Conservation (phyloP, 2,329 filamentous ascomycete genomes). For the Colletotrichum echinochloae region DNA sequence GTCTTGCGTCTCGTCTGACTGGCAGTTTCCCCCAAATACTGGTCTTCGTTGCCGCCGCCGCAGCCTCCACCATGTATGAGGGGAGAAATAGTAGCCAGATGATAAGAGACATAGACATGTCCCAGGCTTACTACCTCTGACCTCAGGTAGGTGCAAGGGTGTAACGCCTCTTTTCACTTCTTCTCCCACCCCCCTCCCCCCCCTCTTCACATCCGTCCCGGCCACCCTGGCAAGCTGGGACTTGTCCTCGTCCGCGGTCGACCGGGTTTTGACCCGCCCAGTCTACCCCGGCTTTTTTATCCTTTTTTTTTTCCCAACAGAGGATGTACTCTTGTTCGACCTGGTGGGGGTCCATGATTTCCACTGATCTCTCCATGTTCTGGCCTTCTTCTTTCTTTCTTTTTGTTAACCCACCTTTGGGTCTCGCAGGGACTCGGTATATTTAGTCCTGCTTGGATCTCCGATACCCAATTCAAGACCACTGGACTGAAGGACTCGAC, state of each 20-base stretch:
- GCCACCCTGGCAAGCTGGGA: conserved; percentile 29
- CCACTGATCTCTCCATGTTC: conserved; percentile 34
- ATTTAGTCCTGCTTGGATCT: conserved; percentile 40
- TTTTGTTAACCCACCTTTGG: conserved; percentile 25
- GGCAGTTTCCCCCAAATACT: neutral
- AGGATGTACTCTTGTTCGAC: conserved; percentile 26
- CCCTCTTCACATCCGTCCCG: conserved; percentile 1
- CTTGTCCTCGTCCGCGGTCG: conserved; percentile 25
- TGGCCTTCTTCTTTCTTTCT: conserved; percentile 23
- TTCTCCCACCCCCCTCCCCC: conserved; percentile 3
- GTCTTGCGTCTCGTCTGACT: neutral
- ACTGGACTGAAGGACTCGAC: conserved; percentile 26
- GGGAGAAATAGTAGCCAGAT: conserved; percentile 18
- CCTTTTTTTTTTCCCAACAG: too few relatives aligned
- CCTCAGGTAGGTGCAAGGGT: conserved; percentile 30
- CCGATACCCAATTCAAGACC: conserved; percentile 32
- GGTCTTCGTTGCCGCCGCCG: conserved; percentile 26
- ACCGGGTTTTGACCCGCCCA: conserved; percentile 28
- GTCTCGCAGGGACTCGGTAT: conserved; percentile 36
- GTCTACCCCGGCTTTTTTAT: conserved; percentile 39
- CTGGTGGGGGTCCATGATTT: conserved; percentile 36
- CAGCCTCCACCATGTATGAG: conserved; percentile 35
- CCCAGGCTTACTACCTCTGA: conserved; percentile 21
- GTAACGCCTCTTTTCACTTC: conserved; percentile 20
- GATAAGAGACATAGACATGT: conserved; percentile 28